Conservation (phyloP, 2,329 filamentous ascomycete species). For the Beauveria bassiana region DNA sequence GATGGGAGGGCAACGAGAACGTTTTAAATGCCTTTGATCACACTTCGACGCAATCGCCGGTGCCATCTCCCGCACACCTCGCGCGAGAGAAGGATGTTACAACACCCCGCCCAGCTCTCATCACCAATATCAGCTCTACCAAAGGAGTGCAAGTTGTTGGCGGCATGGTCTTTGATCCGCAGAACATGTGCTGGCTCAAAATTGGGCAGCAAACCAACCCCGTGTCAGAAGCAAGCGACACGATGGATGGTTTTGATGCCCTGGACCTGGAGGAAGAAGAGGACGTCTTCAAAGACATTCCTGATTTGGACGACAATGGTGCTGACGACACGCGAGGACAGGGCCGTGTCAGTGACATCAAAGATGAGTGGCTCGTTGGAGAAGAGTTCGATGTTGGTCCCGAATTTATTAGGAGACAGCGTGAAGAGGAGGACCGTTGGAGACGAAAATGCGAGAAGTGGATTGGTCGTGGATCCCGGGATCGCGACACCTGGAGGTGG, state of each 20-base stretch:
- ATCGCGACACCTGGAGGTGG: constrained; percentile 68
- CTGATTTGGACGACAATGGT: constrained; percentile 70
- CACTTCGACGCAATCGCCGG: constrained; percentile 41
- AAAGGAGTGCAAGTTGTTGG: constrained; percentile 89
- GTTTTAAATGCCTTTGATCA: constrained; percentile 70
- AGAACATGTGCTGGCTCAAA: constrained; percentile 97
- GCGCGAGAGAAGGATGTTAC: constrained; percentile 48
- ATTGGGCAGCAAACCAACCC: constrained; percentile 44
- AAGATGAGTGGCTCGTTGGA: constrained; percentile 77
- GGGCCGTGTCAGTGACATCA: constrained; percentile 51
- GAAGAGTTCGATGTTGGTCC: constrained; percentile 98
- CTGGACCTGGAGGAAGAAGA: constrained; percentile 70
- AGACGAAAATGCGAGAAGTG: constrained; percentile 79
- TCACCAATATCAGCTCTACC: constrained; percentile 78
- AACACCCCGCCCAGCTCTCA: constrained; percentile 68
- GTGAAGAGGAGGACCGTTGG: constrained; percentile 90
- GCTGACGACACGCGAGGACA: constrained; percentile 41
- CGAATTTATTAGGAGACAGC: constrained; percentile 81
- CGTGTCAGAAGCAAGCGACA: constrained; percentile 44
- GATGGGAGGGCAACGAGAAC: constrained; percentile 97
- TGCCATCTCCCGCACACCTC: constrained; percentile 29
- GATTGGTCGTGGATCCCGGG: constrained; percentile 54
- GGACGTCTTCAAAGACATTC: constrained; percentile 91
- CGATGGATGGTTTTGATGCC: constrained; percentile 58
- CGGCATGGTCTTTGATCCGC: constrained; percentile 97